phyloP scores from a whole-genome alignment of 129 eudicot genomes.

The Artemisia tridentata region DNA sequence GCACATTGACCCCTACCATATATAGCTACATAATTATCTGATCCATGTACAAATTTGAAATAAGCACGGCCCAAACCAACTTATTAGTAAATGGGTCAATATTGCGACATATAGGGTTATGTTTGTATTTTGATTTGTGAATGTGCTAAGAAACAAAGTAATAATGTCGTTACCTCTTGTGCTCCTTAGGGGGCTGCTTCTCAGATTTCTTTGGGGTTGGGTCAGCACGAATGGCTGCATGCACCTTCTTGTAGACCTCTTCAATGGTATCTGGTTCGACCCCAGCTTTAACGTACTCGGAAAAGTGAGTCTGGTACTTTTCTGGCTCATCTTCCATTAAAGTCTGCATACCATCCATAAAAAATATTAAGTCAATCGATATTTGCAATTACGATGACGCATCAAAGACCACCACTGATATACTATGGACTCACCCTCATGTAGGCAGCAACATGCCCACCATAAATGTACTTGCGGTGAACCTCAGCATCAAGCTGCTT shows the following conservation, averaged over 20 bases:
- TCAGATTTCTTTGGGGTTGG: constrained; percentile 32
- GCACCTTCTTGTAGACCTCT: constrained; percentile 81
- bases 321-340: constrained; percentile 87
- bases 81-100: no score
- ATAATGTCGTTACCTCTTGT: constrained; percentile 27
- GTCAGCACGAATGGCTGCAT: constrained; percentile 72
- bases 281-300: constrained; percentile 57
- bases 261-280: constrained; percentile 67
- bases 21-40: no score
- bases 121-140: neutral
- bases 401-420: no score
- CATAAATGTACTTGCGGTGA: constrained; percentile 58
- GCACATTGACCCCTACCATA: no score
- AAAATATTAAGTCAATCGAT: neutral
- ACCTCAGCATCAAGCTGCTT: constrained; percentile 58
- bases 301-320: constrained; percentile 70
- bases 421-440: no score
- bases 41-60: no score
- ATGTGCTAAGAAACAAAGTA: neutral
- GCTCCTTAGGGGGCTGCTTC: constrained; percentile 38
- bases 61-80: no score
- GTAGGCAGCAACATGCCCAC: no score
- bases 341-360: constrained; percentile 29
- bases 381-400: no score
- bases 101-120: no score